These are phyloP conservation scores for Inonotus obliquus DNA, from an alignment of 1,284 basidiomycete genomes.

Conservation along the genomic window DNA sequence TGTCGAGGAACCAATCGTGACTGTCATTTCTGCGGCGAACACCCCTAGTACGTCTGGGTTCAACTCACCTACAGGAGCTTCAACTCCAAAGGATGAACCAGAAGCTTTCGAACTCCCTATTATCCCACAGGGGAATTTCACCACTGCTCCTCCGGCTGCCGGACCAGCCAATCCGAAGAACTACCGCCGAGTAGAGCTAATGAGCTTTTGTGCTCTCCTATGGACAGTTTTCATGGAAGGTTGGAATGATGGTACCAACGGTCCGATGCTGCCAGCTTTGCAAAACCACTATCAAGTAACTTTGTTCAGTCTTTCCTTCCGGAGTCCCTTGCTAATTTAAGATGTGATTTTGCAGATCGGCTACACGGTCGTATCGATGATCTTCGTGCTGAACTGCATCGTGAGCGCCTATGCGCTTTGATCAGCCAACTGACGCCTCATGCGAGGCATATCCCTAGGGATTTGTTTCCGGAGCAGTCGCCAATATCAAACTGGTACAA, in stretches of 20 bases:
- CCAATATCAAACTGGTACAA: conserved; percentile 53
- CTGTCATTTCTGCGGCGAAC: not conserved
- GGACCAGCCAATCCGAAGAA: not conserved
- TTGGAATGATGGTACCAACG: conserved; percentile 61
- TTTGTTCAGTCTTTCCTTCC: not conserved
- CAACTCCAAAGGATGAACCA: not conserved
- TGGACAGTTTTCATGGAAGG: conserved; percentile 44
- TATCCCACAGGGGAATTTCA: not conserved
- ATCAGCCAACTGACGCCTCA: not conserved
- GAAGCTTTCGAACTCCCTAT: not conserved
- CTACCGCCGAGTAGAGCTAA: conserved; percentile 9
- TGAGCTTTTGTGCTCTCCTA: conserved; percentile 33
- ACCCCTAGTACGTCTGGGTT: not conserved
- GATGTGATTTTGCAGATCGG: conserved; percentile 32
- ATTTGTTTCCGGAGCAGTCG: conserved; percentile 46
- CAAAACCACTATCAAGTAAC: conserved; percentile 49
- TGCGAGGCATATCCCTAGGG: conserved; percentile 34
- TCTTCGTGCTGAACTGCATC: conserved; percentile 43
- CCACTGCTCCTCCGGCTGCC: not conserved
- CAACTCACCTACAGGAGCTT: not conserved
- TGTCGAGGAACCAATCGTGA: not conserved
- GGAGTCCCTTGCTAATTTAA: not conserved
- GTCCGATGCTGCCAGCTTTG: conserved; percentile 54
- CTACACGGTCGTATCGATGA: conserved; percentile 43
- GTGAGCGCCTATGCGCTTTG: conserved; percentile 28